These are phyloP conservation scores for Stygiomarasmius scandens DNA, from an alignment of 1,284 basidiomycete species.

Conservation along the genomic window DNA sequence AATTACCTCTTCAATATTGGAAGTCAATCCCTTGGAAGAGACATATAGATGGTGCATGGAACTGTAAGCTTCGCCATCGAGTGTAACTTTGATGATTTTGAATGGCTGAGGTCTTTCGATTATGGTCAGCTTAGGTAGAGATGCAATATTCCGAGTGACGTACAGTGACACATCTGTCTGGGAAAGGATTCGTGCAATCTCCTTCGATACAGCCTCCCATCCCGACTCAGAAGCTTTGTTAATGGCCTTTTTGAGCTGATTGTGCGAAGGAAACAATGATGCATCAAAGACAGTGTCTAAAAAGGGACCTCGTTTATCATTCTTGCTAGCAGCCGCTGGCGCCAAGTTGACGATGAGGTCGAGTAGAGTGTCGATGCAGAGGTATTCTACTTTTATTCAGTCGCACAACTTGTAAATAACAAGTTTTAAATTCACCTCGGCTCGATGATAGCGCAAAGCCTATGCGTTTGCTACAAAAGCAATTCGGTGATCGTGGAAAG, in stretches of 20 bases:
- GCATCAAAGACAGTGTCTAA: slow-evolving; percentile 53
- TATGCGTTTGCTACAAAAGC: slow-evolving; percentile 28
- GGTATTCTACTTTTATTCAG: slow-evolving; percentile 43
- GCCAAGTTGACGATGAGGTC: slow-evolving; percentile 58
- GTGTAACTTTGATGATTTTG: slow-evolving; percentile 27
- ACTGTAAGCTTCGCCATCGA: slow-evolving; percentile 37
- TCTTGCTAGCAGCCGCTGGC: slow-evolving; percentile 45
- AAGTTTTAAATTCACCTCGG: too few relatives aligned
- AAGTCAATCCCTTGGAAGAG: slow-evolving; percentile 52
- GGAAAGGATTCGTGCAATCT: slow-evolving; percentile 52
- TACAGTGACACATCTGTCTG: slow-evolving; percentile 51
- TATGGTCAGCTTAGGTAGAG: slow-evolving; percentile 10
- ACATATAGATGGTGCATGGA: slow-evolving; percentile 50
- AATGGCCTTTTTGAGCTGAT: slow-evolving; percentile 45
- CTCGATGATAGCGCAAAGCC: slow-evolving; percentile 34
- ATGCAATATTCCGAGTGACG: slow-evolving; percentile 22
- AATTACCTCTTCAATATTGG: slow-evolving; percentile 50
- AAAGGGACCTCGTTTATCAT: slow-evolving; percentile 44
- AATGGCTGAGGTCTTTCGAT: slow-evolving; percentile 69
- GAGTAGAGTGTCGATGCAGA: slow-evolving; percentile 58
- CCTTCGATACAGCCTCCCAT: slow-evolving; percentile 56
- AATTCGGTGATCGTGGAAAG: background rate
- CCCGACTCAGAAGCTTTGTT: slow-evolving; percentile 42
- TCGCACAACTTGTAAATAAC: too few relatives aligned
- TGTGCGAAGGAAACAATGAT: slow-evolving; percentile 33